Evolutionary conservation across 768 basidiomycete genomes (phyloP), one percentile per base, ranked within the genome.

Genomic region (Pleurotus salmoneostramineus): DNA sequence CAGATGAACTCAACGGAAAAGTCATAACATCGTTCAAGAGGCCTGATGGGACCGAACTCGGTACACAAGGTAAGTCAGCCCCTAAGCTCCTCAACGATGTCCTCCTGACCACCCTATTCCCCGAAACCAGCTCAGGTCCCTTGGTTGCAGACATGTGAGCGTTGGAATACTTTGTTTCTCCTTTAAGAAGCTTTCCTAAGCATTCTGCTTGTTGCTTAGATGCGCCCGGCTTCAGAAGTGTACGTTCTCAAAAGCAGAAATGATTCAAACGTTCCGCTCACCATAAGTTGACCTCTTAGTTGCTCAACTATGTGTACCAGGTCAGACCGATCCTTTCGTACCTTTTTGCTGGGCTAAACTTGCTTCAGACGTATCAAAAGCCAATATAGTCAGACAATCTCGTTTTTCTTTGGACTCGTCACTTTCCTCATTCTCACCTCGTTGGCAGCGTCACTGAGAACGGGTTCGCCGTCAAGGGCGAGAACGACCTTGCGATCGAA

Each of bases 291-390:
- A n/a, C n/a, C 32, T 27, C 47, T 45, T 50, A 82, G 77, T 71
- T 87, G 6, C 74, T 88, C 49, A 85, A 84, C 67, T 87, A 89
- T 68, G 69, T 86, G 57, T 86, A 80, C 78, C 88, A 84, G 74
- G 84, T 84, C 61, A 17, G 46, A n/a, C n/a, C n/a, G n/a, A n/a
- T n/a, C n/a, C n/a, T n/a, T n/a, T n/a, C n/a, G n/a, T n/a, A n/a
- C 8, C 8, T 14, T 21, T 31, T 21, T 6, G 10, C 33, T n/a
- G 43, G 32, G 31, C 37, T 34, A n/a, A 8, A 17, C 1, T 1
- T 40, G 27, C 10, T 32, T 1, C 46, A 74, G 72, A 72, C 71
- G 6, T 76, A 76, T 63, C 61, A 61, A 31, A 72, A 73, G 62
- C 82, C 85, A 0, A 83, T 88, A 59, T 84, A 81, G 83, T 81